Evolutionary conservation across 176 grass and related monocot genomes (phyloP), one percentile per base, ranked within the genome.

Genomic region (Oryza australiensis): DNA sequence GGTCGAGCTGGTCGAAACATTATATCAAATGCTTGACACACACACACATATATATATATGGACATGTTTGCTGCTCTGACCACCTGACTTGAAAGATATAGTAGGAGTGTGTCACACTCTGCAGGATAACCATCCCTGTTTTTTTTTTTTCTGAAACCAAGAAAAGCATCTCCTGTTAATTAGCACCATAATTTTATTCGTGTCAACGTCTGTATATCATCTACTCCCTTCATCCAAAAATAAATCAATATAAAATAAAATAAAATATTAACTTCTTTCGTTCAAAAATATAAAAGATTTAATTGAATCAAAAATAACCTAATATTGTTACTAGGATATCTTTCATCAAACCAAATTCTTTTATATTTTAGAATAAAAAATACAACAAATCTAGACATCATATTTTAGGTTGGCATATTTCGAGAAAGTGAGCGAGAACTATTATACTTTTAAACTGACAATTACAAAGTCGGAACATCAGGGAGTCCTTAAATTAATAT

Each of bases 1-100:
- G 80, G 11, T 73, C 57, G 80, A 64, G 27, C 68, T 70, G 70
- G 32, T 40, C 65, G n/a, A 69, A 67, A 16, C 26, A 70, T 4
- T 4, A 60, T 41, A 41, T 71, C 79, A 42, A 49, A 71, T 41
- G 66, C 5, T 40, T 24, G 12, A 45, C 9, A 78, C 24, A 40
- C 48, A 60, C 7, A 45, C 9, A 78, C 24, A 40, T 48, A 60
- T 4, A 14, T 49, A 20, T 32, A 22, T 12, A 9, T 26, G 41
- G 16, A n/a, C 51, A n/a, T 18, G 48, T 18, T 18, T 13, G 23
- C 66, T 53, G 15, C 29, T 80, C 78, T 57, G 49, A 20, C 49
- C 45, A 57, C 27, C 66, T 37, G 66, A 40, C 48, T 59, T 68
- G 24, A 69, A 62, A 66, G 27, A 66, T 14, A 43, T 41, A 41